phyloP scores from a whole-genome alignment of 23 red algal species.

The Gracilaria gracilis region DNA sequence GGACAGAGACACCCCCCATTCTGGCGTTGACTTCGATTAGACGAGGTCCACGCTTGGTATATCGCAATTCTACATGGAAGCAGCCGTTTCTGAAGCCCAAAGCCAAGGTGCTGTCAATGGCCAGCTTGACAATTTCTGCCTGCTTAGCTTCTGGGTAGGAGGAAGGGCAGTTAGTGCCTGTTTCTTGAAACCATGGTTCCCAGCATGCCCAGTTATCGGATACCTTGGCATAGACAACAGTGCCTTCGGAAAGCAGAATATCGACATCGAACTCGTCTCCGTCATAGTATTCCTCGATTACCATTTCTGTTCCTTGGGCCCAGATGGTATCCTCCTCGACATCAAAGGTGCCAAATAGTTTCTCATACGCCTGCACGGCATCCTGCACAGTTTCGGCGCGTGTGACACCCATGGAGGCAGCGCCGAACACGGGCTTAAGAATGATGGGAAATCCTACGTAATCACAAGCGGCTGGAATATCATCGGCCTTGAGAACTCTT shows the following conservation, averaged over 20 bases:
- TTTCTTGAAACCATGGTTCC: slow-evolving; percentile 97
- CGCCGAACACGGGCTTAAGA: slow-evolving; percentile 89
- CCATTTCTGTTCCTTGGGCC: slow-evolving; percentile 95
- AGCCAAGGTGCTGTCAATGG: slow-evolving; percentile 74
- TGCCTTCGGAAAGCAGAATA: slow-evolving; percentile 84
- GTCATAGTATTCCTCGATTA: slow-evolving; percentile 97
- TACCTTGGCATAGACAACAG: slow-evolving; percentile 83
- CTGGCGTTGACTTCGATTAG: slow-evolving; percentile 98
- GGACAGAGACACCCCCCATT: slow-evolving; percentile 98
- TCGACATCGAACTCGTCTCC: slow-evolving; percentile 99
- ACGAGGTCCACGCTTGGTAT: slow-evolving; percentile 92
- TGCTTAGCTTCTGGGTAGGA: slow-evolving; percentile 82
- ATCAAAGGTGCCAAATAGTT: slow-evolving; percentile 67
- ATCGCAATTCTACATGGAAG: slow-evolving; percentile 96
- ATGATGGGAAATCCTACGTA: slow-evolving; percentile 94
- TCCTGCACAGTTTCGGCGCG: slow-evolving; percentile 53
- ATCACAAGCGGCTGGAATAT: slow-evolving; percentile 70
- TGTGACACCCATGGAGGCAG: slow-evolving; percentile 91
- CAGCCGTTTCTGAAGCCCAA: slow-evolving; percentile 88
- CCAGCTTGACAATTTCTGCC: slow-evolving; percentile 74
- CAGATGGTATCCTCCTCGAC: slow-evolving; percentile 84
- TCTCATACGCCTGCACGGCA: slow-evolving; percentile 46
- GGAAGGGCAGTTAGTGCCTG: slow-evolving; percentile 95
- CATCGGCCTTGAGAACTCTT: slow-evolving; percentile 46
- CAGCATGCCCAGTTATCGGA: slow-evolving; percentile 97